Evolutionary conservation across 1,284 basidiomycete species (phyloP).

Genomic region (Lignosus rhinocerotis): DNA sequence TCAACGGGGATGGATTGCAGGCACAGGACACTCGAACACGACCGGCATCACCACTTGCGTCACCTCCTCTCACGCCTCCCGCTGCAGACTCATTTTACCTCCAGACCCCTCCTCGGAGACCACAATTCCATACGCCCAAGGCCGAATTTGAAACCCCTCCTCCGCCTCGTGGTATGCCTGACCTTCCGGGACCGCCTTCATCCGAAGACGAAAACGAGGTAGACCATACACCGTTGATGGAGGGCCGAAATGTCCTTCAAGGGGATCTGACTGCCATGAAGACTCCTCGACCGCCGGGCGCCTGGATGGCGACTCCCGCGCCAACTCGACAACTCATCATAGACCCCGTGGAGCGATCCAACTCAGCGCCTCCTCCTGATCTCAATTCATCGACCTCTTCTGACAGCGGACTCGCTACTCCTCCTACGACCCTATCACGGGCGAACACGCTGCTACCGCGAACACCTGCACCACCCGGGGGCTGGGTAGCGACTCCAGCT

Average conservation of each 20-base stretch:
- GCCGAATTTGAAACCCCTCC: constrained; percentile 61
- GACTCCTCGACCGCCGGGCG: constrained; percentile 71
- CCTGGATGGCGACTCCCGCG: constrained; percentile 63
- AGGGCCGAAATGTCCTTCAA: constrained; percentile 16
- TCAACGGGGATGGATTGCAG: background rate
- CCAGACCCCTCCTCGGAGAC: constrained; percentile 52
- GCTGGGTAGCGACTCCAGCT: constrained; percentile 61
- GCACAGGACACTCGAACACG: background rate
- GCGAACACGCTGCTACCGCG: constrained; percentile 43
- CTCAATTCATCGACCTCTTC: constrained; percentile 13
- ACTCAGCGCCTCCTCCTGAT: constrained; percentile 25
- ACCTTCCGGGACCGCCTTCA: constrained; percentile 51
- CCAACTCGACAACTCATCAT: constrained; percentile 29
- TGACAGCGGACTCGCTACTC: constrained; percentile 21
- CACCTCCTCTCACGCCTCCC: constrained; percentile 21
- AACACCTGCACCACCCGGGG: constrained; percentile 73
- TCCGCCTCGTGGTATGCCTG: constrained; percentile 50
- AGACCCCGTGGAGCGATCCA: constrained; percentile 20
- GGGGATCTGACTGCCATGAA: constrained; percentile 44
- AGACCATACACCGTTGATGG: constrained; percentile 29
- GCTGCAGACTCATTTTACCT: constrained; percentile 18
- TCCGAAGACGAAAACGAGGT: constrained; percentile 45
- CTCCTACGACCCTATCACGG: constrained; percentile 27
- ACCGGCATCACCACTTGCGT: constrained; percentile 16
- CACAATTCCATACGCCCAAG: constrained; percentile 42